A percentile compares a stretch with the other conserved stretches of the same genome.
These are phyloP conservation scores for sorghum (Sorghum bicolor) DNA, from an alignment of 176 grass and related monocot species.

Conservation along the genomic window DNA sequence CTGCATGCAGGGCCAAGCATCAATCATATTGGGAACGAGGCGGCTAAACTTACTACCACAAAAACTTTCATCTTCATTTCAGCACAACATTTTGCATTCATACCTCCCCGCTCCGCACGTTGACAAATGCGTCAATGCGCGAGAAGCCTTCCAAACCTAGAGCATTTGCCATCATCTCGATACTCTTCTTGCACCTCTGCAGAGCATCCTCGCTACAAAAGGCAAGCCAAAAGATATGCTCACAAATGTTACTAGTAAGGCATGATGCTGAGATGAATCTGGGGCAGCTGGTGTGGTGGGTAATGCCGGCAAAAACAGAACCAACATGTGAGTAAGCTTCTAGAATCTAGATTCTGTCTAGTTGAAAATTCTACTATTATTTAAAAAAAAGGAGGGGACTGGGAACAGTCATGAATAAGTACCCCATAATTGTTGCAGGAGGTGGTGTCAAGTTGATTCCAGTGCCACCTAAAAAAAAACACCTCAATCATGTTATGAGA, in stretches of 20 bases:
- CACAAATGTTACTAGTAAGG: background rate
- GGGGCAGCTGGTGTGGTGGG: background rate
- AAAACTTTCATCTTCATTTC: background rate
- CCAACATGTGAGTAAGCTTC: background rate
- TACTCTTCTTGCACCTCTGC: constrained; percentile 57
- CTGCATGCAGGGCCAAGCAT: constrained; percentile 36
- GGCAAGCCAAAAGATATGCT: background rate
- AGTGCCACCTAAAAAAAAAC: constrained; percentile 69
- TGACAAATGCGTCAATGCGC: constrained; percentile 83
- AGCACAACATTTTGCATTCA: background rate
- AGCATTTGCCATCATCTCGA: constrained; percentile 64
- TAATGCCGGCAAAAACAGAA: background rate
- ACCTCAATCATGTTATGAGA: background rate
- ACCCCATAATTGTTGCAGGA: constrained; percentile 78
- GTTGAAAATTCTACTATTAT: background rate
- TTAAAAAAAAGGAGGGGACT: background rate
- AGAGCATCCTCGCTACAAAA: constrained; percentile 59
- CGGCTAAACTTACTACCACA: too few species aligned
- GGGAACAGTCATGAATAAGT: background rate
- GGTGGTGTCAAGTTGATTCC: constrained; percentile 97
- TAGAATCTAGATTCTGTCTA: background rate
- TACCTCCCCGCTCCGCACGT: constrained; percentile 74
- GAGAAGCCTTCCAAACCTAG: constrained; percentile 87
- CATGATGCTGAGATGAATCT: background rate
- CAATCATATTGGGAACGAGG: too few species aligned